A percentile compares a stretch with the other conserved stretches of the same genome.
Conservation (phyloP, 306 rosid genomes). For the Trifolium fragiferum region DNA sequence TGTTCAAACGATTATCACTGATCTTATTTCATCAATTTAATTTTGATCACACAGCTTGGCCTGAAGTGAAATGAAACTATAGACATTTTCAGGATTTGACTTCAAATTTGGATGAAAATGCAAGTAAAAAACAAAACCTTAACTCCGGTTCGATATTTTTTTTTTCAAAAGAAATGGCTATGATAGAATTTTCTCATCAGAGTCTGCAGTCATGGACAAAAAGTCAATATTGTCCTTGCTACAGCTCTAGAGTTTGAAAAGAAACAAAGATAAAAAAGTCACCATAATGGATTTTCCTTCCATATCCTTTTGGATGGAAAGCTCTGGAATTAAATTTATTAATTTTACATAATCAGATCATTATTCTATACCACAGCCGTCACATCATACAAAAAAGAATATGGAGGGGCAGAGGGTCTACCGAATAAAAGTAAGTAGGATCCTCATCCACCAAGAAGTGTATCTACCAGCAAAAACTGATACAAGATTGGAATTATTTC, state of each 20-base stretch:
- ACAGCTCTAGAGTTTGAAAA: conserved; percentile 10
- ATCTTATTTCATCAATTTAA: conserved; percentile 13
- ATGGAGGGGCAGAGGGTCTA: conserved; percentile 14
- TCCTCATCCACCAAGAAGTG: conserved; percentile 18
- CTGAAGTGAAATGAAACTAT: conserved; percentile 3
- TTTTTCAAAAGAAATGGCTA: conserved; percentile 2
- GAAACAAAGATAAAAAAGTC: neutral
- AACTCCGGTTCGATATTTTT: neutral
- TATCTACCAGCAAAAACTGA: conserved; percentile 26
- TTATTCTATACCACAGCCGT: conserved; percentile 26
- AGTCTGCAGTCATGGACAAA: neutral
- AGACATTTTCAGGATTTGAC: neutral
- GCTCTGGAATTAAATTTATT: neutral
- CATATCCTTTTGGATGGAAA: conserved; percentile 8
- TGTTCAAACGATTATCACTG: neutral
- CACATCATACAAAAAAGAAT: conserved; percentile 24
- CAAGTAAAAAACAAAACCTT: neutral
- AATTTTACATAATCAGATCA: conserved; percentile 3
- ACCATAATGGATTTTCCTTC: conserved; percentile 23
- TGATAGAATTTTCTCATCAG: conserved; percentile 1
- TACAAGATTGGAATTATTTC: conserved; percentile 6
- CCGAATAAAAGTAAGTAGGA: conserved; percentile 31
- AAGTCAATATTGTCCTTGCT: neutral
- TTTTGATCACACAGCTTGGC: neutral
- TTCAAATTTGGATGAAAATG: conserved; percentile 1